Evolutionary conservation across 768 basidiomycete species (phyloP).

Genomic region (Suillus brevipes): DNA sequence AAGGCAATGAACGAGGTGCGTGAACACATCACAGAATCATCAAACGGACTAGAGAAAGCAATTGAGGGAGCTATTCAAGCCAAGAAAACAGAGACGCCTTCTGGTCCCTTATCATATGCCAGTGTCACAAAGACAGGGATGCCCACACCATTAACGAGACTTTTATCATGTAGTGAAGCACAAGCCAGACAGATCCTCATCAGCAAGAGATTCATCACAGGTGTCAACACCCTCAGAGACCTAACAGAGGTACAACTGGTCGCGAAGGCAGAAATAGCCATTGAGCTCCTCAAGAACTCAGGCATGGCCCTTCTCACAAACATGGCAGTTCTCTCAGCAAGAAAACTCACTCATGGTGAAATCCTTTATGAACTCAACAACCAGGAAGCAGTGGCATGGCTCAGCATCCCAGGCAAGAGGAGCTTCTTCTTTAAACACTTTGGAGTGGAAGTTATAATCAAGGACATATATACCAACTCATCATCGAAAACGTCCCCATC

Average conservation of each 20-base stretch:
- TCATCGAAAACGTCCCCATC: constrained; percentile 26
- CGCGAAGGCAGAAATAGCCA: background rate
- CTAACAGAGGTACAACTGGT: background rate
- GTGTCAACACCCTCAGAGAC: background rate
- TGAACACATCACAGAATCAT: background rate
- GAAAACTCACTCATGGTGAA: constrained; percentile 13
- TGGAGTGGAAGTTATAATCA: constrained; percentile 3
- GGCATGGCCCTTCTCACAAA: background rate
- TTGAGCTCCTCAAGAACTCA: background rate
- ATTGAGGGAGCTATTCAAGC: background rate
- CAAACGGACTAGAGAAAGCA: background rate
- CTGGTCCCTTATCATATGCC: background rate
- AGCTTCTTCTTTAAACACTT: constrained; percentile 8
- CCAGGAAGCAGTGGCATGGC: constrained; percentile 18
- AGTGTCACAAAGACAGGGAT: background rate
- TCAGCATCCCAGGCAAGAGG: constrained; percentile 7
- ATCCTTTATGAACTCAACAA: constrained; percentile 18
- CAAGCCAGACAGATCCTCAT: background rate
- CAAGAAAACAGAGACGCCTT: too few relatives aligned
- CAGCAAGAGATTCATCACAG: background rate
- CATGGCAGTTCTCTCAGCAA: background rate
- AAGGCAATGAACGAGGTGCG: background rate
- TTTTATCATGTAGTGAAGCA: background rate
- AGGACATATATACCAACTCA: constrained; percentile 5
- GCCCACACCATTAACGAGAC: background rate